These are phyloP conservation scores for Camptophora hylomeconis DNA, from an alignment of 2,329 filamentous ascomycete species.

Conservation along the genomic window DNA sequence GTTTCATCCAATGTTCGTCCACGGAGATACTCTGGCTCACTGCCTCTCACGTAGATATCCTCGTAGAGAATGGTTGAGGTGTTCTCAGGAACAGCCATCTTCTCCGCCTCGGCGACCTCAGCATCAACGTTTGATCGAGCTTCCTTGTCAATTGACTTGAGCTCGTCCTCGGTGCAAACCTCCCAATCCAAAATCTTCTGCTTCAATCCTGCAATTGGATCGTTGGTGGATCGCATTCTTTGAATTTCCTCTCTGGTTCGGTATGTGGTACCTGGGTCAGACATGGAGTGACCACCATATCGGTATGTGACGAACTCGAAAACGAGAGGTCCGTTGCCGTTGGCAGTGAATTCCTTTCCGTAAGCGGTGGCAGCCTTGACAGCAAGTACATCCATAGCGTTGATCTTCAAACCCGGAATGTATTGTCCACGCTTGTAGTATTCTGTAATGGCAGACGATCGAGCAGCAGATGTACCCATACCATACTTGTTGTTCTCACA, in stretches of 20 bases:
- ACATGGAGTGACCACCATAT: conserved; percentile 99
- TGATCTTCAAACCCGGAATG: conserved; percentile 98
- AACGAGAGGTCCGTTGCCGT: conserved; percentile 83
- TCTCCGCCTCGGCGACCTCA: conserved; percentile 82
- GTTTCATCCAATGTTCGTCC: conserved; percentile 86
- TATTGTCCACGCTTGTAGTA: conserved; percentile 99
- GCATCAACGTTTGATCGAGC: conserved; percentile 73
- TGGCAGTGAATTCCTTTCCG: conserved; percentile 73
- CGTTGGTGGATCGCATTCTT: conserved; percentile 97
- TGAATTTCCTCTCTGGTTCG: conserved; percentile 98
- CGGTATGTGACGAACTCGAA: conserved; percentile 99
- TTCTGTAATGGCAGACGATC: conserved; percentile 89
- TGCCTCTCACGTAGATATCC: conserved; percentile 86
- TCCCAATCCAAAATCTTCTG: conserved; percentile 96
- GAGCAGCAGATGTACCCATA: conserved; percentile 94
- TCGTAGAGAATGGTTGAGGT: conserved; percentile 79
- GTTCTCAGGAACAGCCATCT: conserved; percentile 67
- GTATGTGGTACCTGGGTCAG: conserved; percentile 97
- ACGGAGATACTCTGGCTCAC: conserved; percentile 76
- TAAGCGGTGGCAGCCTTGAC: conserved; percentile 94
- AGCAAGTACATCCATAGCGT: conserved; percentile 97
- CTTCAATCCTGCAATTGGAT: conserved; percentile 95
- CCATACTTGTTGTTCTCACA: conserved; percentile 99
- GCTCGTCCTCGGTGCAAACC: conserved; percentile 81
- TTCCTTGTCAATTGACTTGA: conserved; percentile 93